phyloP scores from a whole-genome alignment of 2,329 filamentous ascomycete genomes.

The Fusarium pseudonygamai region DNA sequence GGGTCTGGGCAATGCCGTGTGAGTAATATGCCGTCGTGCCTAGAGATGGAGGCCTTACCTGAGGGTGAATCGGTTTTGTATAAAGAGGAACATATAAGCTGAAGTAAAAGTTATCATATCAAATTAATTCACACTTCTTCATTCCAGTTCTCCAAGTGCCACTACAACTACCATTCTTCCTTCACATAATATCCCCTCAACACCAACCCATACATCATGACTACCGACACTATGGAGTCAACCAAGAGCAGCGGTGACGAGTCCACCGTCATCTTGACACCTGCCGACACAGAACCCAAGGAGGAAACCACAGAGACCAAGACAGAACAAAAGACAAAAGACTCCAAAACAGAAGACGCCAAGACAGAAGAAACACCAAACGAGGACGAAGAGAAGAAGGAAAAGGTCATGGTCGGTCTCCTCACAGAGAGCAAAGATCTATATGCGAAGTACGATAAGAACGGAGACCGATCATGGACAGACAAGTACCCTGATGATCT shows the following conservation, averaged over 20 bases:
- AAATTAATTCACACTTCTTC: background rate
- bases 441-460: slow-evolving; percentile 56
- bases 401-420: slow-evolving; percentile 46
- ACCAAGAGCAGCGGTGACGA: slow-evolving; percentile 37
- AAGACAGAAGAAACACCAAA: slow-evolving; percentile 13
- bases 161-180: background rate
- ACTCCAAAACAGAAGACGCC: slow-evolving; percentile 6
- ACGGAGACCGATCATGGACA: slow-evolving; percentile 64
- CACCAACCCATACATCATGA: slow-evolving; percentile 2
- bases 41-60: background rate
- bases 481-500: slow-evolving; percentile 64
- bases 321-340: slow-evolving; percentile 9
- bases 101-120: background rate
- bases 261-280: slow-evolving; percentile 34
- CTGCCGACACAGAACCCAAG: slow-evolving; percentile 30
- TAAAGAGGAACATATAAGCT: background rate
- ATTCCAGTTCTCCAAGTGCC: background rate
- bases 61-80: background rate
- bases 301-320: slow-evolving; percentile 27
- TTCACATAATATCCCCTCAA: background rate
- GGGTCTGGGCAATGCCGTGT: slow-evolving; percentile 12
- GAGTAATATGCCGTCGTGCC: slow-evolving; percentile 25
- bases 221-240: slow-evolving; percentile 33
- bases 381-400: slow-evolving; percentile 28
- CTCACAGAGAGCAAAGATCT: slow-evolving; percentile 54